Percentiles rank a stretch among this genome's conserved stretches.
Evolutionary conservation across 441 rosid genomes (phyloP).

Genomic region (Raphanus hybrid): DNA sequence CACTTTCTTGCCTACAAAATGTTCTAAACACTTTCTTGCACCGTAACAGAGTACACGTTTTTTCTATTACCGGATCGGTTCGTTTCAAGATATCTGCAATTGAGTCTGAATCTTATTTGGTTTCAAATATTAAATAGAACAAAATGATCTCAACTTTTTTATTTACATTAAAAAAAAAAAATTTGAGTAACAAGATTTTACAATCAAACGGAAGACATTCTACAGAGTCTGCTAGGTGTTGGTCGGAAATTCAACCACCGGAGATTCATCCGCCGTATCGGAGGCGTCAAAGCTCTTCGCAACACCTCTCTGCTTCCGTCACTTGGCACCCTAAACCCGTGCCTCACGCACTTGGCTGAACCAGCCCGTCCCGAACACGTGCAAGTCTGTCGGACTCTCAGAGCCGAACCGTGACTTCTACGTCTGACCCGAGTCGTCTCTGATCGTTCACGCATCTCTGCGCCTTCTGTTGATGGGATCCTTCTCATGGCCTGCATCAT

Average conservation of each 20-base stretch:
- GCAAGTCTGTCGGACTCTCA: constrained; percentile 36
- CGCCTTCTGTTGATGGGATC: constrained; percentile 40
- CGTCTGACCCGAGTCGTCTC: constrained; percentile 29
- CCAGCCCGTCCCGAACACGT: constrained; percentile 41
- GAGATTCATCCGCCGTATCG: constrained; percentile 37
- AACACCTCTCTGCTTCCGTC: constrained; percentile 40
- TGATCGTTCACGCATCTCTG: constrained; percentile 30
- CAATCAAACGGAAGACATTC: constrained; percentile 38
- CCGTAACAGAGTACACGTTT: constrained; percentile 4
- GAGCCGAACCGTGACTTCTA: constrained; percentile 26
- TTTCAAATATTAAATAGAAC: constrained; percentile 8
- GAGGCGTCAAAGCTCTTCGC: constrained; percentile 42
- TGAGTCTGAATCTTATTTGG: constrained; percentile 23
- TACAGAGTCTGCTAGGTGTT: constrained; percentile 41
- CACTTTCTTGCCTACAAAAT: constrained; percentile 2
- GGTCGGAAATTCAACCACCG: constrained; percentile 42
- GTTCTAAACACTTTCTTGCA: constrained; percentile 9
- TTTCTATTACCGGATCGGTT: background rate
- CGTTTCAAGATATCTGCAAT: background rate
- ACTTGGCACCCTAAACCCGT: constrained; percentile 38
- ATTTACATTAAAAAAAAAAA: constrained; percentile 1
- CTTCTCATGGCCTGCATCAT: constrained; percentile 38
- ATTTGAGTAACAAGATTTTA: too few species aligned
- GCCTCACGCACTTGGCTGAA: constrained; percentile 28
- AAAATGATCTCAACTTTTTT: background rate